A percentile compares a stretch with the other conserved stretches of the same genome.
Evolutionary conservation across 768 basidiomycete species (phyloP).

Genomic region (Cystofilobasidium bisporidii): DNA sequence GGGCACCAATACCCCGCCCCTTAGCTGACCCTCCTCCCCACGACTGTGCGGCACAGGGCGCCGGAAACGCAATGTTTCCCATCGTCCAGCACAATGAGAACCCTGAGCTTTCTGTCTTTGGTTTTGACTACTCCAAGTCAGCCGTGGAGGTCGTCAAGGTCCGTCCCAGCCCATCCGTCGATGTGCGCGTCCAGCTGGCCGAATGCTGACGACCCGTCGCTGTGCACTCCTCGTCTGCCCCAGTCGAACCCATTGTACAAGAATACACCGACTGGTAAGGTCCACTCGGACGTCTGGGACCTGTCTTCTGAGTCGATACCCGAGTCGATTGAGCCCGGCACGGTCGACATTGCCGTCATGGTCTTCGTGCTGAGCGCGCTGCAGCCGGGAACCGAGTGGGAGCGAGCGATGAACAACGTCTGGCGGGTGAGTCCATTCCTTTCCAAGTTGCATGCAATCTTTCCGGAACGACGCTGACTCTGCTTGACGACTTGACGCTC

Average conservation of each 20-base stretch:
- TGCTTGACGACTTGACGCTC: not conserved
- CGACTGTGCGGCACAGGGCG: too few species aligned
- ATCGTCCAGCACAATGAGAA: slow-evolving; percentile 75
- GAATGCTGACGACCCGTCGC: too few species aligned
- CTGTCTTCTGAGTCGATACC: slow-evolving; percentile 59
- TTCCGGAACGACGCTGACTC: not conserved
- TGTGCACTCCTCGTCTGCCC: not conserved
- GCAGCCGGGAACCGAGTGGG: slow-evolving; percentile 80
- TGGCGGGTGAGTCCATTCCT: slow-evolving; percentile 49
- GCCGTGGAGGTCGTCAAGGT: slow-evolving; percentile 70
- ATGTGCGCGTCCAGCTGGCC: too few species aligned
- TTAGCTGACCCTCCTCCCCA: not conserved
- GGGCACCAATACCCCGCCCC: not conserved
- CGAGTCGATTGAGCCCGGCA: slow-evolving; percentile 52
- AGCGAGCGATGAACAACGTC: slow-evolving; percentile 66
- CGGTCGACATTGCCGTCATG: slow-evolving; percentile 80
- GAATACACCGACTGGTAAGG: slow-evolving; percentile 57
- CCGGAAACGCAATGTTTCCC: slow-evolving; percentile 91
- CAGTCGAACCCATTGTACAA: slow-evolving; percentile 65
- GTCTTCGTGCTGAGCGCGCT: slow-evolving; percentile 90
- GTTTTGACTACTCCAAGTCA: slow-evolving; percentile 82
- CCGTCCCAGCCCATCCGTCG: too few species aligned
- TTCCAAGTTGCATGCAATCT: too few species aligned
- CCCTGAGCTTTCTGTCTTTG: slow-evolving; percentile 59
- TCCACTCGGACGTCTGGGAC: slow-evolving; percentile 83